Base-by-base conservation (phyloP, 1,284 basidiomycete species). In the Coriolopsis trogii region DNA sequence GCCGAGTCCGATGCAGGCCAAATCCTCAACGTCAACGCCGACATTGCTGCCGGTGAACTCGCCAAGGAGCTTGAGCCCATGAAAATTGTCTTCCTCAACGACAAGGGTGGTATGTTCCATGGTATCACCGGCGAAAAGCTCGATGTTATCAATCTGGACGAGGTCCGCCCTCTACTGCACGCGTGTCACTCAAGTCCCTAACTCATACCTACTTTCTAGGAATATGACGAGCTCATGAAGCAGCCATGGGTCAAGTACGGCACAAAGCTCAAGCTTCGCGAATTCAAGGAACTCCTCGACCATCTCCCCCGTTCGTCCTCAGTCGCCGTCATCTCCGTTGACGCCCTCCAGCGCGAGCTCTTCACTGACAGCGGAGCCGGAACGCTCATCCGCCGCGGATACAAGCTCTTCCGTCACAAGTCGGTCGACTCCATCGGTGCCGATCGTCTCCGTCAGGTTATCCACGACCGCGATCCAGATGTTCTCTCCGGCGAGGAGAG, bases 181-280 rank as follows among this genome's bases (percentile, higher is more conserved):
- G 20, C 26, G 37, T 33, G 9, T 16, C 37, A 26, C 46, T 4
- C 25, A 8, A 28, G 47, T 48, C 6, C 42, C 51, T 34, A 33
- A 41, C 28, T 18, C 10, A 29, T 38, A 39, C 5, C 16, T 3
- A 40, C 55, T 21, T 41, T 30, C 12, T 63, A 93, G 89, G 96
- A 99, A 77, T 99, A 98, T 73, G 93, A 97, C 61, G 82, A 83
- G 34, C 84, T 99, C 54, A 94, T 99, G 95, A 97, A 95, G 70
- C 89, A 98, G 75, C 84, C 95, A n/a, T 99, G 97, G 96, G 96
- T 99, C 75, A 98, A 98, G 73, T 98, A 88, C 69, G 96, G 96
- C 60, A 99, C 97, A 63, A 99, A 99, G 76, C 91, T 99, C 74
- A 99, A 99, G 77, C 82, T 99, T 46, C 90, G 96, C 62, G 96